Percentiles rank a stretch among this genome's conserved stretches.
phyloP scores from a whole-genome alignment of 129 eudicot genomes.

The carrot (Daucus carota) region DNA sequence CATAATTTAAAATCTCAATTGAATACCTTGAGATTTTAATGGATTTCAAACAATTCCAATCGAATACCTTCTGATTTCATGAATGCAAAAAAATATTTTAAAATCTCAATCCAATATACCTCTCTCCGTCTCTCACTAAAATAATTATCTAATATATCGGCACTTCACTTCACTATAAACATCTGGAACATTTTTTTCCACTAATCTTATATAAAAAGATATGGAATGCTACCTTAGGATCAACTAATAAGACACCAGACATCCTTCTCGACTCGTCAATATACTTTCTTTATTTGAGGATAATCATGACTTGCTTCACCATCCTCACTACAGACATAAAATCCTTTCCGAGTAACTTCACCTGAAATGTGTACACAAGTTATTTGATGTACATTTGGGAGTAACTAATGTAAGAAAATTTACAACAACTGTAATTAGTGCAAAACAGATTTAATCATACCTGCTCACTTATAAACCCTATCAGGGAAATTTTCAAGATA shows the following conservation, averaged over 20 bases:
- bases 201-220: neutral
- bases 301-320: constrained; percentile 87
- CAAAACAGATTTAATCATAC: constrained; percentile 25
- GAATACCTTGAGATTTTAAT: too few relatives aligned
- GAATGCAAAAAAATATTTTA: too few relatives aligned
- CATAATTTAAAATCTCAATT: too few relatives aligned
- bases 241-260: constrained; percentile 54
- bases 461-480: constrained; percentile 77
- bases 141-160: too few relatives aligned
- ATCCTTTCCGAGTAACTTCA: constrained; percentile 81
- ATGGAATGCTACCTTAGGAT: constrained; percentile 49
- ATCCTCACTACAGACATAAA: constrained; percentile 60
- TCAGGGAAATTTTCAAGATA: constrained; percentile 59
- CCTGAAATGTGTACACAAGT: constrained; percentile 33
- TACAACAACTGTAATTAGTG: too few relatives aligned
- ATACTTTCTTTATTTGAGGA: constrained; percentile 63
- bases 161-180: too few relatives aligned
- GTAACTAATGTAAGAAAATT: neutral
- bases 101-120: too few relatives aligned
- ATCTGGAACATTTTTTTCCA: too few relatives aligned
- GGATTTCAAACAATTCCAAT: too few relatives aligned
- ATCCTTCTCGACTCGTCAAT: constrained; percentile 60
- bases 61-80: too few relatives aligned
- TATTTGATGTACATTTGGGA: neutral
- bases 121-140: too few relatives aligned